A percentile compares a stretch with the other conserved stretches of the same genome.
These are phyloP conservation scores for Podila clonocystis DNA, from an alignment of 192 early-diverging fungal genomes.

Conservation along the genomic window DNA sequence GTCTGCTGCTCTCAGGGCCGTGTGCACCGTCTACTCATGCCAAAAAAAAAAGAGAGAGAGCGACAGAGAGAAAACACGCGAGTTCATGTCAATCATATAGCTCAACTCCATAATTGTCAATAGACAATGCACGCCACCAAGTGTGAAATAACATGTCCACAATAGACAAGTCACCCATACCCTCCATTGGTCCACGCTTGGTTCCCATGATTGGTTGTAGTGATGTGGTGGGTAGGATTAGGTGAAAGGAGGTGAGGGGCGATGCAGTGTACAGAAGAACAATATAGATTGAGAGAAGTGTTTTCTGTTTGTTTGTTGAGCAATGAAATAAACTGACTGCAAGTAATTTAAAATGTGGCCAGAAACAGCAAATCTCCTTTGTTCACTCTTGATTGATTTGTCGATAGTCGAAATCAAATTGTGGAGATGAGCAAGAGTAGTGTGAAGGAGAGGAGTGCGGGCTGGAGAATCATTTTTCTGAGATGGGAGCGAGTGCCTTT, in stretches of 20 bases:
- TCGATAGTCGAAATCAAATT: no score
- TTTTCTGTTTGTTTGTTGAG: not conserved
- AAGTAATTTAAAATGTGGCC: not conserved
- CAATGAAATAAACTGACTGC: not conserved
- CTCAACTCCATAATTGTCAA: not conserved
- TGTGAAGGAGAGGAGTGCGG: no score
- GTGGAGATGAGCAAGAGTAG: no score
- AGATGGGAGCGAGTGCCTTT: no score
- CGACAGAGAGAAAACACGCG: not conserved
- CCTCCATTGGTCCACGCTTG: slow-evolving; percentile 35
- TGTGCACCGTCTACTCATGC: not conserved
- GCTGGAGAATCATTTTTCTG: no score
- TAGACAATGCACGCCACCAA: slow-evolving; percentile 1
- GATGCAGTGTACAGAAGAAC: no score
- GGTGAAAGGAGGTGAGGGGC: no score
- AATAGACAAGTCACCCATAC: slow-evolving; percentile 11
- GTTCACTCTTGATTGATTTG: no score
- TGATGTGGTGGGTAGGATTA: not conserved
- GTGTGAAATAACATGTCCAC: not conserved
- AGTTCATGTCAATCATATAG: not conserved
- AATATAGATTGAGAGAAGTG: not conserved
- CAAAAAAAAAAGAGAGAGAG: not conserved
- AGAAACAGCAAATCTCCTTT: no score
- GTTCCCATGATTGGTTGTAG: slow-evolving; percentile 21
- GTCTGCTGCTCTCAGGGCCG: slow-evolving; percentile 3